A percentile compares a stretch with the other conserved stretches of the same genome.
Evolutionary conservation across 169 alveolate species (phyloP).

Genomic region (Plasmodium inui): DNA sequence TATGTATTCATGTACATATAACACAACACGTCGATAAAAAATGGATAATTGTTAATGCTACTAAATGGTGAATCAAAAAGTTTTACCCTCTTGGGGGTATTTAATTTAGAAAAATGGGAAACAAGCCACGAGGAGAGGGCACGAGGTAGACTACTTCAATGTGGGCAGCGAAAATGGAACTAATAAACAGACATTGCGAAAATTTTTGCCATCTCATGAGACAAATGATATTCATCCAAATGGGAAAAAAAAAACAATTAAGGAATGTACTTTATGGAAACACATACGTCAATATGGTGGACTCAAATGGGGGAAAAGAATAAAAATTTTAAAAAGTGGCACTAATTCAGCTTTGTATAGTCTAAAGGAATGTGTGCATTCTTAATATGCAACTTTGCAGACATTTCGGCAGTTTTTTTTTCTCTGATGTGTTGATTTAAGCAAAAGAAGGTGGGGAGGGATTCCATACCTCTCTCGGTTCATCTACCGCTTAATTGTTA

Average conservation of each 20-base stretch:
- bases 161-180: background rate
- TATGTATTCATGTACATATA: background rate
- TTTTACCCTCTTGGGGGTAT: background rate
- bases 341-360: background rate
- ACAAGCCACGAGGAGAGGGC: background rate
- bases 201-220: background rate
- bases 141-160: background rate
- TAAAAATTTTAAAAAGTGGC: background rate
- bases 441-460: background rate
- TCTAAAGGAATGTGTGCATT: background rate
- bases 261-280: background rate
- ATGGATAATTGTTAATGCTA: background rate
- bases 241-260: background rate
- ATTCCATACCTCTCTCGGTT: background rate
- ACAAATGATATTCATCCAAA: background rate
- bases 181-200: background rate
- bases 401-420: background rate
- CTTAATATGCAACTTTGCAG: background rate
- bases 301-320: background rate
- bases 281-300: background rate
- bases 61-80: background rate
- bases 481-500: background rate
- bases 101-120: background rate
- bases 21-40: background rate
- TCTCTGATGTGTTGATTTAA: background rate